Base-by-base conservation (phyloP, 1,284 basidiomycete species). In the Cryptococcus sp. region DNA sequence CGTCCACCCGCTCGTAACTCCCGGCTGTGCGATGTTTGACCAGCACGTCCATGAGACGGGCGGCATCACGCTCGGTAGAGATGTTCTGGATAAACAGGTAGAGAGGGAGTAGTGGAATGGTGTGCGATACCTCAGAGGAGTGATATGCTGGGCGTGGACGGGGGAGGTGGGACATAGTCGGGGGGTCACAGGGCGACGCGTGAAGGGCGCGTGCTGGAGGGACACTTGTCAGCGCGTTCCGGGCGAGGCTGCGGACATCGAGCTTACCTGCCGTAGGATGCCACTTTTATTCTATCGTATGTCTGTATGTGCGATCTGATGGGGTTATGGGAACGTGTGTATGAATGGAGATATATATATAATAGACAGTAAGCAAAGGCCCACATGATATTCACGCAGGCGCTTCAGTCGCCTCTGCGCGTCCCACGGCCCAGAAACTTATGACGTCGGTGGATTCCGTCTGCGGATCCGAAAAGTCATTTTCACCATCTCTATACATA, bases 1-100 rank as follows among this genome's bases (percentile, higher is more conserved):
- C 60, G 56, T 73, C 71, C 28, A 71, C 52, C 6, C 69, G 53
- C 51, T 73, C 71, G 53, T 72, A 72, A 38, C 65, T 66, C 43
- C 56, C 61, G 6, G 71, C 70, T 15, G 71, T 72, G 2, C 64
- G 57, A 48, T 63, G 72, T 15, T 67, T 49, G 23, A 64, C 60
- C 13, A 75, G 61, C 18, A 75, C 61, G 46, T 70, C 71, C 18
- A 62, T 53, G 9, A 75, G 69, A n/a, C 48, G 37, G 16, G 48
- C 37, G 9, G 39, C 16, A 36, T 35, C n/a, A 6, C 12, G 36
- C 18, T n/a, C 18, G 9, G 37, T 18, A 8, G 33, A 23, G 33
- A 50, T 56, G 5, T 44, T 39, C 4, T 53, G 49, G 50, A 75
- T 64, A 56, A 69, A 75, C 23, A 48, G 42, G 15, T 69, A 71